A percentile compares a stretch with the other conserved stretches of the same genome.
Evolutionary conservation across 441 rosid genomes (phyloP).

Genomic region (Croton setiger): DNA sequence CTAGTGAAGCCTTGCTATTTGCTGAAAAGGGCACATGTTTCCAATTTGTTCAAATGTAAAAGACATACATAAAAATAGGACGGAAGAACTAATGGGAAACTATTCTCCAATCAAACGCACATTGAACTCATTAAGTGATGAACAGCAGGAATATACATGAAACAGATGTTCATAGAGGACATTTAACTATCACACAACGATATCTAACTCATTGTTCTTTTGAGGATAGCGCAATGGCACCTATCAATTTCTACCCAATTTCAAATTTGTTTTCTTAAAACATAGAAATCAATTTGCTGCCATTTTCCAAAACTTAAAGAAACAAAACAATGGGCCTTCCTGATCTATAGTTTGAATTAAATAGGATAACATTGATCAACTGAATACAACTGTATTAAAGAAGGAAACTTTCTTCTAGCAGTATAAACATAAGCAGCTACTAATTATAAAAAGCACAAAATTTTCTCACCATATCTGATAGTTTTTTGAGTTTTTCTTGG

Average conservation of each 20-base stretch:
- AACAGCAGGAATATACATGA: too few relatives aligned
- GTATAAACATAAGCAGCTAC: neutral
- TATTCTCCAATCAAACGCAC: too few relatives aligned
- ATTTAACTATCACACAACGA: too few relatives aligned
- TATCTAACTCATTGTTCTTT: too few relatives aligned
- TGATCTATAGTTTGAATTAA: neutral
- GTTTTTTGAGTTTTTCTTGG: conserved; percentile 70
- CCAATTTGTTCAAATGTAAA: too few relatives aligned
- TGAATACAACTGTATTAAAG: neutral
- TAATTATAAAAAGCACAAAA: neutral
- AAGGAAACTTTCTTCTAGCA: neutral
- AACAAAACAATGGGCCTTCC: neutral
- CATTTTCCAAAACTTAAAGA: neutral
- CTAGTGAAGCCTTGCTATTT: too few relatives aligned
- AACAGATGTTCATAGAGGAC: too few relatives aligned
- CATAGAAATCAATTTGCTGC: neutral
- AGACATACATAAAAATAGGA: too few relatives aligned
- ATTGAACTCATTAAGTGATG: too few relatives aligned
- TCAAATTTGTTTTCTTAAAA: neutral
- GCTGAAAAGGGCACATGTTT: too few relatives aligned
- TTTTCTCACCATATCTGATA: conserved; percentile 83
- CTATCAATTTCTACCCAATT: neutral
- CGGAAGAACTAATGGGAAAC: too few relatives aligned
- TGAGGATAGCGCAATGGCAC: neutral
- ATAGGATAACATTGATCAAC: neutral